Evolutionary conservation across 495 filamentous ascomycete species (phyloP), one percentile per base, ranked within the genome.

Genomic region (Neurospora intermedia): DNA sequence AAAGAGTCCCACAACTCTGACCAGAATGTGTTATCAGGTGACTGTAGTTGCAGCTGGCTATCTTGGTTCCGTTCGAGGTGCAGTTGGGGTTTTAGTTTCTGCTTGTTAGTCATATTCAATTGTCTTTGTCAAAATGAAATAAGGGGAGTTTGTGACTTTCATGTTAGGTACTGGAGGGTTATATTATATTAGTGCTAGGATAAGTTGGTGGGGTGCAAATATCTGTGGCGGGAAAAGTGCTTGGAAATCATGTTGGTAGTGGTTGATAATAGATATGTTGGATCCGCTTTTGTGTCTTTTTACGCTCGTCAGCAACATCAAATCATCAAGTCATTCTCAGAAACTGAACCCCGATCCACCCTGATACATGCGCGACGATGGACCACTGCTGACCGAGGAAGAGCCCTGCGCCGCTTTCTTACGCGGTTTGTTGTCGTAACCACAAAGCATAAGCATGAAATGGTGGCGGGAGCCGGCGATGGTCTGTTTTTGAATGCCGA

Each of bases 381-480:
- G 35, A 66, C 54, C 54, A 66, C 27, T 35, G 54, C 54, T 66
- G 13, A 18, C 27, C 9, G 54, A 66, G 3, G 54, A 66, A 6
- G 54, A 31, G 15, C 27, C 27, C 27, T 66, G 54, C 9, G 15
- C 13, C 69, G 70, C 15, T 18, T n/a, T 71, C 35, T 59, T 75
- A 71, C 71, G 71, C 73, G 45, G 41, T 27, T 76, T 75, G n/a
- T 85, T 80, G 41, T 83, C 76, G 76, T 81, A 84, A 15, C 85
- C 85, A 76, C 84, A 85, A 27, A 88, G 78, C 71, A 87, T 81
- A 71, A 81, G 80, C 59, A 79, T 86, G 77, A 86, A 87, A 73
- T 85, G 82, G 11, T 84, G 81, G 15, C 85, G 81, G 1, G 84
- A 85, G 69, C 79, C 81, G 5, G 85, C 78, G 66, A 87, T 81